Base-by-base conservation (phyloP, 2,329 filamentous ascomycete genomes). In the Pseudocercospora macadamiae region DNA sequence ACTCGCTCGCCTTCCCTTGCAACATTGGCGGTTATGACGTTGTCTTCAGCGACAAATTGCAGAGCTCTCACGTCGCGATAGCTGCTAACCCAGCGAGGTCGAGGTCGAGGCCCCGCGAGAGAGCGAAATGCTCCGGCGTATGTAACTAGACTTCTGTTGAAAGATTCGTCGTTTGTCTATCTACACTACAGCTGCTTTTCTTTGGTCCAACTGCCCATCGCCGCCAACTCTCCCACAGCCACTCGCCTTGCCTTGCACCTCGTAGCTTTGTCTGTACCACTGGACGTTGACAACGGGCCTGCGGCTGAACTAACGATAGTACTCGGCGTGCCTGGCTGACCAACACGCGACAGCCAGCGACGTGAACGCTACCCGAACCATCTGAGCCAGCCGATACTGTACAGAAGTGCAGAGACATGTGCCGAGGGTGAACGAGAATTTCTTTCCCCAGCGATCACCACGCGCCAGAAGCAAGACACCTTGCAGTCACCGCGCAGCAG, bases 221-320 rank as follows among this genome's bases (percentile, higher is more conserved):
- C 28, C n/a, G n/a, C 18, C 16, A 49, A 32, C 25, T 21, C 28
- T 30, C 47, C 47, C 26, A 49, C 36, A 21, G 12, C 28, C 26
- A 30, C 21, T 49, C 47, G n/a, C 36, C 36, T 6, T 39, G 16
- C n/a, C n/a, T n/a, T n/a, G n/a, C n/a, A 49, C 47, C 47, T 49
- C 26, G 47, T 49, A 49, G 47, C 47, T 49, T 49, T 19, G 47
- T 19, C 26, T 49, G 47, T 34, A 49, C 47, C 47, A 34, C 47
- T 34, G 26, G 32, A 32, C 26, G n/a, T 30, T 32, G 14, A 19
- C 47, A 3, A 34, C 25, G 26, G 47, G 12, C 26, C 47, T 49
- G 47, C 47, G 47, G 47, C 47, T 30, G 47, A 49, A 16, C 25
- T 30, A 49, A n/a, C n/a, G n/a, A n/a, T n/a, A n/a, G n/a, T n/a